phyloP scores from a whole-genome alignment of 805 yeast species.

The Zygosaccharomyces pseudorouxii region DNA sequence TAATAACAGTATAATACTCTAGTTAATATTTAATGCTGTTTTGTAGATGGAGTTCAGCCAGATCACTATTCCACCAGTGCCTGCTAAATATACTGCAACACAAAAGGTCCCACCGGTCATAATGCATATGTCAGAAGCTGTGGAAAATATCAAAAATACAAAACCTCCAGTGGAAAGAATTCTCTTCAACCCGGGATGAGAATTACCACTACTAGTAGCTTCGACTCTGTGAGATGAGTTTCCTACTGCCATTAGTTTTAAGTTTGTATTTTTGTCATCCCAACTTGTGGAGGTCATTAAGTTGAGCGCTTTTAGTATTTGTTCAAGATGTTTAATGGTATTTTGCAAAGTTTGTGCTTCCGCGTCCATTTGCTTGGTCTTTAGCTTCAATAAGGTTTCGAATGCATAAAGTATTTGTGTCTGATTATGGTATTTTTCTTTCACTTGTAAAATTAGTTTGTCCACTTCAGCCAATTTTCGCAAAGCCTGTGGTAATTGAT shows the following conservation, averaged over 20 bases:
- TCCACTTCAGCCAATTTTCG: neutral
- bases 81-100: conserved; percentile 12
- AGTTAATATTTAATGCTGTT: conserved; percentile 3
- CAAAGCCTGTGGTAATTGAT: conserved; percentile 1
- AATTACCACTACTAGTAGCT: neutral
- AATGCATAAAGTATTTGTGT: conserved; percentile 7
- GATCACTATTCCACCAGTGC: conserved; percentile 11
- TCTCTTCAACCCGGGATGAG: conserved; percentile 9
- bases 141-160: conserved; percentile 12
- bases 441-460: neutral
- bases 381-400: conserved; percentile 5
- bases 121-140: conserved; percentile 14
- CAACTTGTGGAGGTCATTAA: neutral
- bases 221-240: neutral
- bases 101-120: conserved; percentile 11
- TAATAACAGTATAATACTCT: neutral
- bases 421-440: conserved; percentile 2
- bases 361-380: conserved; percentile 5
- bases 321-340: conserved; percentile 4
- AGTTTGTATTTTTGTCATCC: neutral
- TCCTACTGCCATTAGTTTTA: too few relatives aligned
- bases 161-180: conserved; percentile 11
- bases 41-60: conserved; percentile 12
- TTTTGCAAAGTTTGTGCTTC: neutral
- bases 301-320: neutral